Evolutionary conservation across 2,329 filamentous ascomycete species (phyloP).

Genomic region (Emergomyces pasteurianus): DNA sequence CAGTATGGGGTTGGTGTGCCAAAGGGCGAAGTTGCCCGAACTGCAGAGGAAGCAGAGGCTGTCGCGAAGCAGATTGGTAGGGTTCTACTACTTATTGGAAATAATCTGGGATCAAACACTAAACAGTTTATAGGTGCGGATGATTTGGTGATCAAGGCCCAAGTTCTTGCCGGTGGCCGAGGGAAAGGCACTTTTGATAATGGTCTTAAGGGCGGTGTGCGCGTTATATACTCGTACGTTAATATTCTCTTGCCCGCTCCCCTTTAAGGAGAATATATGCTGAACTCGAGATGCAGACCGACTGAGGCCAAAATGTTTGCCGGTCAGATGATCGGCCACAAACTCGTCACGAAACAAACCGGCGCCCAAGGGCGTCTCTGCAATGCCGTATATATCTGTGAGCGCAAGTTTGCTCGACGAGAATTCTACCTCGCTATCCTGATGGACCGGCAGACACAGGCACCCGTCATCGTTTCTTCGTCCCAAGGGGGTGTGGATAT

Average conservation of each 20-base stretch:
- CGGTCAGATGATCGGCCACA: constrained; percentile 98
- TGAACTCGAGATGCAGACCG: constrained; percentile 38
- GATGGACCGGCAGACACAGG: constrained; percentile 89
- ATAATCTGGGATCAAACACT: not conserved
- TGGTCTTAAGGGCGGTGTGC: constrained; percentile 95
- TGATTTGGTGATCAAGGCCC: constrained; percentile 99
- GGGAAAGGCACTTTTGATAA: constrained; percentile 98
- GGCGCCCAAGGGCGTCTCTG: constrained; percentile 86
- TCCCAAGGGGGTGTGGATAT: constrained; percentile 99
- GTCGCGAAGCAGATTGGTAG: constrained; percentile 80
- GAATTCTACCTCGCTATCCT: constrained; percentile 99
- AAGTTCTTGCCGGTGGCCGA: constrained; percentile 93
- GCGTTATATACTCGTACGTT: constrained; percentile 86
- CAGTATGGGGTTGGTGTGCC: constrained; percentile 93
- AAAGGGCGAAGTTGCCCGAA: constrained; percentile 74
- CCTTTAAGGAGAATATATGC: not conserved
- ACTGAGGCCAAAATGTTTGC: constrained; percentile 95
- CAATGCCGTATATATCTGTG: constrained; percentile 96
- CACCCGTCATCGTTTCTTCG: constrained; percentile 91
- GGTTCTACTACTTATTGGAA: constrained; percentile 14
- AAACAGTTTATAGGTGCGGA: constrained; percentile 46
- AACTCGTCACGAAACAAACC: constrained; percentile 99
- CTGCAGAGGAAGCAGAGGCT: constrained; percentile 74
- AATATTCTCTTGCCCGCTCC: not conserved
- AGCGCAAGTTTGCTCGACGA: constrained; percentile 97